Evolutionary conservation across 176 grass and related monocot genomes (phyloP), one percentile per base, ranked within the genome.

Genomic region (Puccinellia tenuiflora): DNA sequence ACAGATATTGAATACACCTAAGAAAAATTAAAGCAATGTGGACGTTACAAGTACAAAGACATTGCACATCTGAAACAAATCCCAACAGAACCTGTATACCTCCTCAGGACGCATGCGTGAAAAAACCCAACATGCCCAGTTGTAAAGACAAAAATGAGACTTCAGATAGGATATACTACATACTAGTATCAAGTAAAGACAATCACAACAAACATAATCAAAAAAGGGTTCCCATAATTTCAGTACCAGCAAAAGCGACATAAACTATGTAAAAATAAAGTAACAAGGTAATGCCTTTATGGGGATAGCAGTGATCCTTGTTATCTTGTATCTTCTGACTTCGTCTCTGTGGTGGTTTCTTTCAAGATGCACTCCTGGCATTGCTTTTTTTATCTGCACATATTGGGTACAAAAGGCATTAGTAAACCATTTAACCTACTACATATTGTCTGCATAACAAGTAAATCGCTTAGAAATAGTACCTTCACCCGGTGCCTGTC

Each of bases 301-400:
- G 13, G 88, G 77, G 28, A 83, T 59, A 43, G 70, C 14, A 51
- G 92, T 90, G 25, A 97, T 74, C 33, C 94, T 92, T 22, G 83
- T 92, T 79, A 97, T 94, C 85, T 85, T 94, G 85, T 97, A 97
- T 43, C 92, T 82, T 80, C 86, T 88, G 47, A 84, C 83, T 52
- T 81, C n/a, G n/a, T n/a, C n/a, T n/a, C n/a, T n/a, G n/a, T n/a
- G n/a, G n/a, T n/a, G n/a, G n/a, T n/a, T n/a, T n/a, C n/a, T n/a
- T n/a, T n/a, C n/a, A n/a, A n/a, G n/a, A n/a, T n/a, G n/a, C n/a
- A n/a, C n/a, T n/a, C n/a, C n/a, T n/a, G n/a, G n/a, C n/a, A n/a
- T n/a, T n/a, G n/a, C n/a, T n/a, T n/a, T n/a, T n/a, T n/a, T n/a
- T n/a, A n/a, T n/a, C n/a, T n/a, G n/a, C n/a, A n/a, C n/a, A n/a